These are phyloP conservation scores for Candida easanensis DNA, from an alignment of 805 yeast genomes.

Conservation along the genomic window DNA sequence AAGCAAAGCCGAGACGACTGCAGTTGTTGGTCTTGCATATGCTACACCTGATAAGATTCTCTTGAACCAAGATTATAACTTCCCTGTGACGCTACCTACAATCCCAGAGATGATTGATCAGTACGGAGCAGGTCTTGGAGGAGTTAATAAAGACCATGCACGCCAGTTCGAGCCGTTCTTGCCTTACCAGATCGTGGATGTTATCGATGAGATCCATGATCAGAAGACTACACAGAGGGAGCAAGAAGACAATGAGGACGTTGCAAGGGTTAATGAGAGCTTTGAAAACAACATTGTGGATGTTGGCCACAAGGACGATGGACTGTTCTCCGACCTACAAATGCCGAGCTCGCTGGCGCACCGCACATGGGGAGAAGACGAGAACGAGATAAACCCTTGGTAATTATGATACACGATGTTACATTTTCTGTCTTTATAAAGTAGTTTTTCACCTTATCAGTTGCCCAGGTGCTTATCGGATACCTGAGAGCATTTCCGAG, in stretches of 20 bases:
- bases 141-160: slow-evolving; percentile 51
- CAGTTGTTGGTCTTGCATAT: slow-evolving; percentile 17
- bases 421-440: no score
- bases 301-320: slow-evolving; percentile 38
- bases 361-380: slow-evolving; percentile 52
- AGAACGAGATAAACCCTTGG: slow-evolving; percentile 69
- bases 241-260: slow-evolving; percentile 16
- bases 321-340: slow-evolving; percentile 45
- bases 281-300: slow-evolving; percentile 14
- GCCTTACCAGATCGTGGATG: slow-evolving; percentile 68
- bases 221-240: slow-evolving; percentile 31
- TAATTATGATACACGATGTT: background rate
- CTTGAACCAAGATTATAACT: slow-evolving; percentile 38
- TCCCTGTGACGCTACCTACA: slow-evolving; percentile 51
- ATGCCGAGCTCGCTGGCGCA: slow-evolving; percentile 50
- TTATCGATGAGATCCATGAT: slow-evolving; percentile 64
- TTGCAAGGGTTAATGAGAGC: slow-evolving; percentile 15
- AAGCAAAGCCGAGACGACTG: slow-evolving; percentile 14
- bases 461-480: background rate
- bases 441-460: no score
- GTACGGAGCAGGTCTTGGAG: slow-evolving; percentile 77
- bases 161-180: slow-evolving; percentile 65
- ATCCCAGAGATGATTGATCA: slow-evolving; percentile 64
- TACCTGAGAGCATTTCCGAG: background rate
- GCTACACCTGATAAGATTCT: slow-evolving; percentile 25